Base-by-base conservation (phyloP, 495 filamentous ascomycete genomes). In the Mycothermus thermophilus region DNA sequence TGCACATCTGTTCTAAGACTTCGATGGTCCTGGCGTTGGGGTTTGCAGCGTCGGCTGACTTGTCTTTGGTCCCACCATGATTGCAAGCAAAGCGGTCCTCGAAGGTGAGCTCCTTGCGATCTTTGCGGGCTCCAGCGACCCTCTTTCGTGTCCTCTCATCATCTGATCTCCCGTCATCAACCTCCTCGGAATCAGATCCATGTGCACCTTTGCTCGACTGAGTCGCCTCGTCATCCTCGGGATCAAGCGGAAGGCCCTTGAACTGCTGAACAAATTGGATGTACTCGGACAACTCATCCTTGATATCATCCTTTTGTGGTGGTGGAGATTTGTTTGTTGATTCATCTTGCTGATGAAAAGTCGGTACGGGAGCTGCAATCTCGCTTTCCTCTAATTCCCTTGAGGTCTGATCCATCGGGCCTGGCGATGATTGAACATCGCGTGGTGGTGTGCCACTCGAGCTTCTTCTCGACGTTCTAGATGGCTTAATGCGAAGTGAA, bases 1-100 rank as follows among this genome's bases (percentile, higher is more conserved):
- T 74, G 32, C 71, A 64, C 83, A 95, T 88, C 42, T 80, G 63
- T 42, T 87, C 71, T 5, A 94, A 62, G n/a, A 87, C 55, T 19
- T 77, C 69, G 34, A 92, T 88, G 0, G 83, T 93, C 8, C 68
- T 58, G 2, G 58, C 59, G 48, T 96, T 96, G 0, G 83, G 83
- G 28, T 55, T 53, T 7, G 38, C 30, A 1, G 34, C 10, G 11
- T 37, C 36, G 4, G 44, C 22, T 11, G 40, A 14, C 4, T 37
- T 38, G 28, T 53, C 55, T 15, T 50, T 52, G 0, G 54, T 60
- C 0, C 63, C 63, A 6, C 61, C 62, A 18, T 42, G 44, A 41
- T 59, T 57, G 38, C 63, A 67, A 6, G 58, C 50, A 30, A 66
- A 69, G 2, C 55, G 56, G 14, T 67, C 56, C 27, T 63, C 49